Base-by-base conservation (phyloP, 1,284 basidiomycete species). In the Boletus sp. region DNA sequence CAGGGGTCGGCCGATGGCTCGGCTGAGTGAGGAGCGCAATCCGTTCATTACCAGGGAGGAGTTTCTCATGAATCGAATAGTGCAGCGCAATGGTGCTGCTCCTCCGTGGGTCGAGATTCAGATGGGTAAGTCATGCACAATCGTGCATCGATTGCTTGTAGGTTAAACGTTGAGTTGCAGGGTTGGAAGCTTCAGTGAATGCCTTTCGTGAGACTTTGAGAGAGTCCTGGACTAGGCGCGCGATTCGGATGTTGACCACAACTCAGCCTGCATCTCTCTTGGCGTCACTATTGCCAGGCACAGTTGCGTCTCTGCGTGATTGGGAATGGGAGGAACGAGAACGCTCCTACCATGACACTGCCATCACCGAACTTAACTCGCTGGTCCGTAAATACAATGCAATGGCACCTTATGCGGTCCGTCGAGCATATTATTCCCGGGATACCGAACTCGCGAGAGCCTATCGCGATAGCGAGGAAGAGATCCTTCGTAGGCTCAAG, bases 21-120 rank as follows among this genome's bases (percentile, higher is more conserved):
- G 70, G 3, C 74, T 80, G 37, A 71, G 69, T 2, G 84, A 89
- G 44, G 88, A 91, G 61, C 70, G 72, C 23, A 94, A 94, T 60
- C 91, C 91, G 0, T 92, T 89, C 62, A 81, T 91, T 48, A 77
- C 74, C 20, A 72, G 82, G n/a, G 82, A 83, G 59, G 84, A 92
- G 62, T 89, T 86, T 55, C 70, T 94, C 43, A 86, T 94, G 86
- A 94, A 94, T 60, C 80, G 91, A 12, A 92, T 94, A 49, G 79
- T 95, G 16, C 86, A 91, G 59, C 73, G 82, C 32, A 89, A 93
- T 58, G 90, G 88, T 13, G 89, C 87, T 2, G 80, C 84, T 1
- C 93, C 92, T n/a, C 88, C 91, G 3, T 95, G 91, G 91, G 85
- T 95, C 4, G 91, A 94, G 66, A 60, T 93, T 27, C 92, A 94